Percentiles rank a stretch among this genome's conserved stretches.
phyloP scores from a whole-genome alignment of 495 filamentous ascomycete species.

The Podospora australis region DNA sequence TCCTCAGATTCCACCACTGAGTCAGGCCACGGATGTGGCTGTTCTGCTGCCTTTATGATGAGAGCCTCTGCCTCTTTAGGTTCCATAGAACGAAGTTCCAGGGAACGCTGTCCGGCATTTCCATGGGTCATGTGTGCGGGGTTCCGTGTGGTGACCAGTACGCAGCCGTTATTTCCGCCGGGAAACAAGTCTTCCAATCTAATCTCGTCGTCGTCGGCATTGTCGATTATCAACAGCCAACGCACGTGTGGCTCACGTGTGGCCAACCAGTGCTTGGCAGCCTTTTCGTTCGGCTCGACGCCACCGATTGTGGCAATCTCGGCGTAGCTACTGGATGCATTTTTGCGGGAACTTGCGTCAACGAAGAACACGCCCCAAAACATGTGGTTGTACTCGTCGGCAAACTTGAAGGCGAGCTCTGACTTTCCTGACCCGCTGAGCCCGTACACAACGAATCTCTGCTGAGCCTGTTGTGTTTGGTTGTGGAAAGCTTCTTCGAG shows the following conservation, averaged over 20 bases:
- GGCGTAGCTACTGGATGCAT: slow-evolving; percentile 12
- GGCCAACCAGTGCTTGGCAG: slow-evolving; percentile 27
- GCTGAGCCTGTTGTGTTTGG: neutral
- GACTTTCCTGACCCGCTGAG: slow-evolving; percentile 35
- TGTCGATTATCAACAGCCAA: slow-evolving; percentile 35
- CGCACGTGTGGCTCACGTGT: slow-evolving; percentile 14
- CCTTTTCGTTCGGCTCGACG: slow-evolving; percentile 21
- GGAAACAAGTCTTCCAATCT: slow-evolving; percentile 29
- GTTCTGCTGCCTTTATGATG: slow-evolving; percentile 33
- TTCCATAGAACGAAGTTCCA: slow-evolving; percentile 30
- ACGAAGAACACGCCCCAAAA: slow-evolving; percentile 18
- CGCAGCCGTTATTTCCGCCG: slow-evolving; percentile 23
- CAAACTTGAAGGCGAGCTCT: slow-evolving; percentile 33
- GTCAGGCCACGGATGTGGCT: slow-evolving; percentile 17
- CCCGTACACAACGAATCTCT: slow-evolving; percentile 30
- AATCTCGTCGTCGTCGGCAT: slow-evolving; percentile 34
- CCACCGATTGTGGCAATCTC: slow-evolving; percentile 22
- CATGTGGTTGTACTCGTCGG: slow-evolving; percentile 22
- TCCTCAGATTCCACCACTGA: slow-evolving; percentile 13
- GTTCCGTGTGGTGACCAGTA: slow-evolving; percentile 37
- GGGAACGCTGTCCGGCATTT: slow-evolving; percentile 19
- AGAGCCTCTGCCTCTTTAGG: slow-evolving; percentile 29
- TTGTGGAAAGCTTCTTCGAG: slow-evolving; percentile 2
- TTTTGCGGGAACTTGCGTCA: slow-evolving; percentile 5
- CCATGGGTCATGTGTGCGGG: slow-evolving; percentile 25